Base-by-base conservation (phyloP, 768 basidiomycete species). In the Collybiopsis luxurians region DNA sequence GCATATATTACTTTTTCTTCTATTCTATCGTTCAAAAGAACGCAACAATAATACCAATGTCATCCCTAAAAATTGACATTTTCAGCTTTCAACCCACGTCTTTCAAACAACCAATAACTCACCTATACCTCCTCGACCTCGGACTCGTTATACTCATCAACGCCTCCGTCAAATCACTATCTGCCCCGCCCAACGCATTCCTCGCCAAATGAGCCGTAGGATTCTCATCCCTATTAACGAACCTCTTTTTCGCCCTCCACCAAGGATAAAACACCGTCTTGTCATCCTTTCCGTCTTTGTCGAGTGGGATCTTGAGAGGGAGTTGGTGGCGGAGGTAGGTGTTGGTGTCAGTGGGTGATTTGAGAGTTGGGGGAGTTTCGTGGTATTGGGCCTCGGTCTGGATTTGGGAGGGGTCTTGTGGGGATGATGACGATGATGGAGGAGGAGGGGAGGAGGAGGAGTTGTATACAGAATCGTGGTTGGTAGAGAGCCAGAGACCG, bases 161-260 rank as follows among this genome's bases (percentile, higher is more conserved):
- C 1, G 77, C 72, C 17, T 64, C 66, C 46, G 69, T 70, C 40
- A 79, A 65, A 60, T 80, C 75, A 21, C 61, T 47, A 64, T 81
- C 72, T 4, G 76, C 78, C 1, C 83, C 83, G 6, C 82, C 82
- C 0, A 85, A 69, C 1, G 80, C 80, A 59, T 84, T 85, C 51
- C 81, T 68, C 31, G 77, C 68, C 28, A 86, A 60, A 67, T 85
- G 82, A 5, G 75, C 76, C 0, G 76, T 75, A 23, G 74, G 75
- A 57, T 81, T 82, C n/a, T 58, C 60, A 58, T 80, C 75, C 50
- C 67, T 64, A 59, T 71, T 68, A 46, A 76, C 63, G 55, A 80
- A 80, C 34, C 53, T 64, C 63, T 80, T 77, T 54, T 73, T 60
- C 30, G 68, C 61, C 26, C 69, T 50, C 75, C 76, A 75, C 40